Evolutionary conservation across 2,329 filamentous ascomycete species (phyloP).

Genomic region (Fusarium nurragi): DNA sequence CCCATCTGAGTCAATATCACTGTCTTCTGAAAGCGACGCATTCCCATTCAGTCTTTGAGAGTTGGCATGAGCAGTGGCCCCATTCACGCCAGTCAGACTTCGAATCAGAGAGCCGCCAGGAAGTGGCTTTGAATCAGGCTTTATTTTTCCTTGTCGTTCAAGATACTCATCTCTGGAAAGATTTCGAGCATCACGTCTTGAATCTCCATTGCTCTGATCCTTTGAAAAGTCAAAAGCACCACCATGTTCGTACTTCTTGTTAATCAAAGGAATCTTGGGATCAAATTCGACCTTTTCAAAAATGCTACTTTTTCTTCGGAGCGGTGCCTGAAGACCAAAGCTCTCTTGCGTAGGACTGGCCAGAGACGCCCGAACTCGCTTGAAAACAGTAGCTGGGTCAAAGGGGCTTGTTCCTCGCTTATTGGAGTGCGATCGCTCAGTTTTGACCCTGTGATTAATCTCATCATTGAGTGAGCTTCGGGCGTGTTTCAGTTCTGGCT

Average conservation of each 20-base stretch:
- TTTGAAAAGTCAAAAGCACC: conserved; percentile 61
- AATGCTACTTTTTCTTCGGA: conserved; percentile 55
- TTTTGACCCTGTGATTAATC: conserved; percentile 44
- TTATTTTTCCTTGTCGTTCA: conserved; percentile 57
- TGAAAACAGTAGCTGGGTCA: conserved; percentile 66
- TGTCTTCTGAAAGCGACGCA: conserved; percentile 58
- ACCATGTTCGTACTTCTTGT: conserved; percentile 67
- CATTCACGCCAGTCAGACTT: conserved; percentile 42
- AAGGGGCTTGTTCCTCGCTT: conserved; percentile 68
- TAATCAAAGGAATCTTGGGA: conserved; percentile 61
- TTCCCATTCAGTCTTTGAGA: conserved; percentile 51
- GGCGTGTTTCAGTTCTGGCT: conserved; percentile 67
- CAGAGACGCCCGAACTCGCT: conserved; percentile 63
- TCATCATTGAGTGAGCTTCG: conserved; percentile 62
- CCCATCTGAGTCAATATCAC: conserved; percentile 64
- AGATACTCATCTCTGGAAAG: conserved; percentile 61
- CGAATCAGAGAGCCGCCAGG: conserved; percentile 42
- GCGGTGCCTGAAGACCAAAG: conserved; percentile 36
- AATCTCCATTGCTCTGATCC: conserved; percentile 45
- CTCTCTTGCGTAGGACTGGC: conserved; percentile 30
- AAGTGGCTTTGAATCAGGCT: conserved; percentile 47
- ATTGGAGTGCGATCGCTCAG: conserved; percentile 45
- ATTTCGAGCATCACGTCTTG: conserved; percentile 46
- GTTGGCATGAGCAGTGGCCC: conserved; percentile 45
- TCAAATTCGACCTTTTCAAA: conserved; percentile 67